These are phyloP conservation scores for Spatholobus suberectus DNA, from an alignment of 306 rosid species.

Conservation along the genomic window DNA sequence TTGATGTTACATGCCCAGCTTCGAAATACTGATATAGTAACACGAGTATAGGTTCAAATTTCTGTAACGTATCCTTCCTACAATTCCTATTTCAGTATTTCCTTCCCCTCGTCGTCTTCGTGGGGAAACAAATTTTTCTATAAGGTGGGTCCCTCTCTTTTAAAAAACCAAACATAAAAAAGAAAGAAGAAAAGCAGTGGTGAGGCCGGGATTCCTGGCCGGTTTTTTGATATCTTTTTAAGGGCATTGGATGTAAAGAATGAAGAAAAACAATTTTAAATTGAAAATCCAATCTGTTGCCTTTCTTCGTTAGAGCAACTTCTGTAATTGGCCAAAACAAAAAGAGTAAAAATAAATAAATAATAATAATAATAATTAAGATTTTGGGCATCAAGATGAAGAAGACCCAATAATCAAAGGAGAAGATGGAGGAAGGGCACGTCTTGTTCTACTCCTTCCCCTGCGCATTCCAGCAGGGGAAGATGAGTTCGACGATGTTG, in stretches of 20 bases:
- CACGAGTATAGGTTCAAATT: background rate
- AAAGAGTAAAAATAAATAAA: background rate
- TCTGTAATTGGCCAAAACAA: constrained; percentile 13
- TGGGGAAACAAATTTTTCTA: constrained; percentile 7
- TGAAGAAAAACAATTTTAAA: constrained; percentile 43
- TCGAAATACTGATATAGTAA: background rate
- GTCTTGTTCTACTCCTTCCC: constrained; percentile 86
- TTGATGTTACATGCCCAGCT: background rate
- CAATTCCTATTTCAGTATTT: background rate
- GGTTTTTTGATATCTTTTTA: constrained; percentile 7
- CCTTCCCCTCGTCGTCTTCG: background rate
- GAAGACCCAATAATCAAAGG: constrained; percentile 66
- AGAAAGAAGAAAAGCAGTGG: background rate
- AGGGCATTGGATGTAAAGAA: constrained; percentile 42
- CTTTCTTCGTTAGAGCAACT: constrained; percentile 39
- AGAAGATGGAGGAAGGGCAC: constrained; percentile 76
- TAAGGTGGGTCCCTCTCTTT: background rate
- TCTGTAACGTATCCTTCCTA: background rate
- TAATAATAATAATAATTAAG: no score
- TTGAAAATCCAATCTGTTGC: constrained; percentile 31
- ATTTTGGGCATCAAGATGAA: constrained; percentile 50
- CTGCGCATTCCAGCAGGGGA: constrained; percentile 61
- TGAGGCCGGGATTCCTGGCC: constrained; percentile 44
- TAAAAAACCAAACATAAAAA: background rate
- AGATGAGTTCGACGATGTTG: constrained; percentile 54